These are phyloP conservation scores for Hylodesmum podocarpum DNA, from an alignment of 306 rosid genomes.

Conservation along the genomic window DNA sequence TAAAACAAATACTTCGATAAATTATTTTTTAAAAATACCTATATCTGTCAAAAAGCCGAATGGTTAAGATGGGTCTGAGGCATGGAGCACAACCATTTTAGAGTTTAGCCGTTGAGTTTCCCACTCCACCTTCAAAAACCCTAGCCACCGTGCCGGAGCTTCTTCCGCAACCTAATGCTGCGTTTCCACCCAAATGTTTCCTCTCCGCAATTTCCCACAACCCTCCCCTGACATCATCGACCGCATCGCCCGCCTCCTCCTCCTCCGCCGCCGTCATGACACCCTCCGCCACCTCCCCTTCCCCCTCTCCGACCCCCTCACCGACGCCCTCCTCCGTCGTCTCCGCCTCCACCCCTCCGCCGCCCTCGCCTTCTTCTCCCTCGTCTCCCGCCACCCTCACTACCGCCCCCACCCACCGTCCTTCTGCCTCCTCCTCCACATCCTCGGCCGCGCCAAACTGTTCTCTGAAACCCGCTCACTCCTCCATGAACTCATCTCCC, in stretches of 20 bases:
- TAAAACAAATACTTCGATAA: no score
- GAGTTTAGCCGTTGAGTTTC: no score
- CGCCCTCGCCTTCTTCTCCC: slow-evolving; percentile 57
- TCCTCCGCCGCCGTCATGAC: slow-evolving; percentile 62
- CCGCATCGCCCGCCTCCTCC: slow-evolving; percentile 68
- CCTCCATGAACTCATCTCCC: slow-evolving; percentile 42
- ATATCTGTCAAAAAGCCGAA: no score
- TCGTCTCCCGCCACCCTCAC: slow-evolving; percentile 53
- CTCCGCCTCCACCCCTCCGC: slow-evolving; percentile 65
- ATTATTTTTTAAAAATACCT: no score
- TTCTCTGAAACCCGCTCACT: slow-evolving; percentile 50
- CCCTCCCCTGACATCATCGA: slow-evolving; percentile 44
- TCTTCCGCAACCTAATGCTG: no score
- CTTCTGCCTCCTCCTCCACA: slow-evolving; percentile 64
- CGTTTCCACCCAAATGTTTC: no score
- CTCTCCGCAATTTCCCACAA: slow-evolving; percentile 37
- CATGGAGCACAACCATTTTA: no score
- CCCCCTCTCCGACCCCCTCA: slow-evolving; percentile 61
- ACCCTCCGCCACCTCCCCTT: slow-evolving; percentile 53
- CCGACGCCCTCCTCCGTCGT: slow-evolving; percentile 66
- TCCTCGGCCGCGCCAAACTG: slow-evolving; percentile 67
- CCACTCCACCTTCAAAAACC: no score
- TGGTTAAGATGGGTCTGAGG: no score
- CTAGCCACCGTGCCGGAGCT: no score
- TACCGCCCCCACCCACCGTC: slow-evolving; percentile 62